Base-by-base conservation (phyloP, 169 alveolate species). In the Plasmodium malariae region DNA sequence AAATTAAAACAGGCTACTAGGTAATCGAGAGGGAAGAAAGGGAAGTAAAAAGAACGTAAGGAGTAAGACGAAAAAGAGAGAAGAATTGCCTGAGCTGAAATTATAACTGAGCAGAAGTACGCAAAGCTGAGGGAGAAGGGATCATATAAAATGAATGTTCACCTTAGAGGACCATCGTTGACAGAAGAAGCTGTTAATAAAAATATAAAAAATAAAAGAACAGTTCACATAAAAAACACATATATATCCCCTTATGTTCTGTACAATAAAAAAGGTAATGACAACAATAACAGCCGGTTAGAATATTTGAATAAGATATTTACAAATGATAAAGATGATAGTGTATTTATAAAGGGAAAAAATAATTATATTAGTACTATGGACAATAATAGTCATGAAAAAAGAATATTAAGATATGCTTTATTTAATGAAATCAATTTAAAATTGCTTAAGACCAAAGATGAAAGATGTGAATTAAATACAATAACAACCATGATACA, bases 201-300 rank as follows among this genome's bases (percentile, higher is more conserved):
- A 49, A 59, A 12, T 14, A 21, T 43, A 28, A 55, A 65, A 40
- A 43, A 12, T 19, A 80, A 65, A 49, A 63, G 83, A 80, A 80
- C 69, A 9, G 59, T 80, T 19, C 90, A 80, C 55, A 28, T 80
- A 37, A 80, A 80, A 70, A 80, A 80, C 43, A 80, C 90, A 65
- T 80, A 80, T 43, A 80, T 80, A 49, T 80, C 90, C 5, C 90
- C 90, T 7, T 80, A 80, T 43, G 80, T 80, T 17, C 60, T 80
- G 6, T 67, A 80, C 72, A 80, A 80, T 45, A 80, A 37, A 80
- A 72, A 54, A 28, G 87, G 65, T 26, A 72, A 54, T 40, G 34
- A 12, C 36, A 55, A 80, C 30, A 49, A 48, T 24, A 60, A 63
- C 24, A 24, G 36, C 21, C 63, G 49, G n/a, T 21, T 80, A n/a